A percentile compares a stretch with the other conserved stretches of the same genome.
Evolutionary conservation across 768 basidiomycete species (phyloP).

Genomic region (Naganishia friedmannii): DNA sequence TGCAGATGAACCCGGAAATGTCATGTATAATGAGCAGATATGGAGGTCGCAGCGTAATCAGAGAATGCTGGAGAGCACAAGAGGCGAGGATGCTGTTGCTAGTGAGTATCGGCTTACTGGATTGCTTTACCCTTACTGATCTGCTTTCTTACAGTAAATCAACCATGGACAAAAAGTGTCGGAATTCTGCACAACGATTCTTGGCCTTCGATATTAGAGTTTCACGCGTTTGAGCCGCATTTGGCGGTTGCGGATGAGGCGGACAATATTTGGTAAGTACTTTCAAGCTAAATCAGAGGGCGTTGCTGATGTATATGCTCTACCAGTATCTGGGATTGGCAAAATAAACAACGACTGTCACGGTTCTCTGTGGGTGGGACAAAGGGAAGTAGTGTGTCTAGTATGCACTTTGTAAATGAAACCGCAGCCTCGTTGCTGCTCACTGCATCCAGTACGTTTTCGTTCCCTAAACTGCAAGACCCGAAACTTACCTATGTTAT

Average conservation of each 20-base stretch:
- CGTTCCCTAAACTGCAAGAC: slow-evolving; percentile 55
- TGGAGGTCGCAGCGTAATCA: slow-evolving; percentile 93
- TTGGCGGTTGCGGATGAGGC: slow-evolving; percentile 78
- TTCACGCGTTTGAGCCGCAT: slow-evolving; percentile 91
- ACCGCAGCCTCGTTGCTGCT: slow-evolving; percentile 87
- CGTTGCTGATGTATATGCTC: background rate
- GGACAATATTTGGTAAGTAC: slow-evolving; percentile 65
- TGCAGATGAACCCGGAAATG: slow-evolving; percentile 89
- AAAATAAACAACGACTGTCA: slow-evolving; percentile 69
- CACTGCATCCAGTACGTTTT: slow-evolving; percentile 62
- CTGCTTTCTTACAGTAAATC: slow-evolving; percentile 34
- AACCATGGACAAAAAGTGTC: slow-evolving; percentile 52
- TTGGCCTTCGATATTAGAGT: slow-evolving; percentile 56
- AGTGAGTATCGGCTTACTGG: slow-evolving; percentile 56
- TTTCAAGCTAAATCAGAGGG: no score
- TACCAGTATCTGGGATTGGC: slow-evolving; percentile 81
- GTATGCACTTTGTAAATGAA: slow-evolving; percentile 89
- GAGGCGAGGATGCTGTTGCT: slow-evolving; percentile 67
- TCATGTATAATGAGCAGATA: slow-evolving; percentile 88
- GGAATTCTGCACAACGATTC: slow-evolving; percentile 51
- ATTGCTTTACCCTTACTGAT: slow-evolving; percentile 22
- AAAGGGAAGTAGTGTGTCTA: slow-evolving; percentile 75
- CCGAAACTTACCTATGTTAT: slow-evolving; percentile 53
- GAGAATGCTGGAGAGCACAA: slow-evolving; percentile 66
- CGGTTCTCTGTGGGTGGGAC: slow-evolving; percentile 87